These are phyloP conservation scores for Polytrichum formosum DNA, from an alignment of 225 moss, liverwort and hornwort genomes.

Conservation along the genomic window DNA sequence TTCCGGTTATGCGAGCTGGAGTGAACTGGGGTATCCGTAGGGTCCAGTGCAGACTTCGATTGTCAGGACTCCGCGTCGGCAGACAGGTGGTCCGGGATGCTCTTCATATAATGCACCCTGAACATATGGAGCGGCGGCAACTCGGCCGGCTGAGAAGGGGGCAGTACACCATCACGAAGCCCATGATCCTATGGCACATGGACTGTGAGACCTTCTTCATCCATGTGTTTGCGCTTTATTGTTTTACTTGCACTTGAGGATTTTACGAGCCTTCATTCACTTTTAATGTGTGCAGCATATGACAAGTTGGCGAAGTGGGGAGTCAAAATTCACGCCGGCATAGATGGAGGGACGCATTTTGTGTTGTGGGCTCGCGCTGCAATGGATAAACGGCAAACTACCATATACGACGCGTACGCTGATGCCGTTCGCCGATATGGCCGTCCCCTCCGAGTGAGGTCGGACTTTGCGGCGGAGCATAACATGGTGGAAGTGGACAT, in stretches of 20 bases:
- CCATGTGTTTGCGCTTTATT: no score
- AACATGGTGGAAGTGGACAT: not conserved
- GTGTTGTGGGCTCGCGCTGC: not conserved
- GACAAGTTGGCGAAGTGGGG: not conserved
- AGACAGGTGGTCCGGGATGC: not conserved
- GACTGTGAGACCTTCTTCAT: not conserved
- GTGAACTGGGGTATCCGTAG: not conserved
- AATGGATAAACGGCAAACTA: not conserved
- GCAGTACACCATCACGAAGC: not conserved
- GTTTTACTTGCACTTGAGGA: no score
- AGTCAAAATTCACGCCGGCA: not conserved
- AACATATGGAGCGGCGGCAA: not conserved
- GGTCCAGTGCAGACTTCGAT: not conserved
- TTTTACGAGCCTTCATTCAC: no score
- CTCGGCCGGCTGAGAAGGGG: not conserved
- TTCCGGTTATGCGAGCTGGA: not conserved
- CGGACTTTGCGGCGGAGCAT: not conserved
- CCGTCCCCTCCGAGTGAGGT: not conserved
- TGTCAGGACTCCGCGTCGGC: not conserved
- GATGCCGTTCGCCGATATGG: not conserved
- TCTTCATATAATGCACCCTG: not conserved
- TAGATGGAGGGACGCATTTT: not conserved
- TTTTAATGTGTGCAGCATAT: not conserved
- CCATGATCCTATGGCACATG: not conserved
- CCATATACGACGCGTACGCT: not conserved